These are phyloP conservation scores for Arctium minus DNA, from an alignment of 129 eudicot genomes.

Conservation along the genomic window DNA sequence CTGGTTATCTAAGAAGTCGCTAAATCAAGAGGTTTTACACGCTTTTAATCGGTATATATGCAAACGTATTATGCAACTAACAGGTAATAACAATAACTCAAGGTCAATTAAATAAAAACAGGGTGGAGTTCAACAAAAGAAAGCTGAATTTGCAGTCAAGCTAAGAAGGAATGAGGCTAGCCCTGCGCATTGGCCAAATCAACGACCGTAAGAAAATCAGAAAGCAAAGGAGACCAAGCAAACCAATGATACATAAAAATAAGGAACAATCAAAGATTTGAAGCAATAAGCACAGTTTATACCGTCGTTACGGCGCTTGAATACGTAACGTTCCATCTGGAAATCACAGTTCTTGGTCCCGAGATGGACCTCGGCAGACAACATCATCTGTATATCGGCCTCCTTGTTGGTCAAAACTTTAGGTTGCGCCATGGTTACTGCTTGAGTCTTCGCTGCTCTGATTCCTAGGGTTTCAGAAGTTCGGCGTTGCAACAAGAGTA, in stretches of 20 bases:
- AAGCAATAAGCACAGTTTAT: background rate
- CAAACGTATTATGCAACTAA: background rate
- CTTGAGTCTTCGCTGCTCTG: background rate
- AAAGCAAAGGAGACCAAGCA: background rate
- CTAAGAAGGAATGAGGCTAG: background rate
- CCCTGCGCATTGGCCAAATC: background rate
- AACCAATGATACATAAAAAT: background rate
- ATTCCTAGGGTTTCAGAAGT: slow-evolving; percentile 26
- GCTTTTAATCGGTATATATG: background rate
- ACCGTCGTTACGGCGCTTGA: slow-evolving; percentile 70
- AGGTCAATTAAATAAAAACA: background rate
- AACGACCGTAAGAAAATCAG: background rate
- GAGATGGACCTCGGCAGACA: slow-evolving; percentile 73
- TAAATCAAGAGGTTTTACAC: background rate
- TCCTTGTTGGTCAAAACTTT: slow-evolving; percentile 44
- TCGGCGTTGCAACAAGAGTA: slow-evolving; percentile 21
- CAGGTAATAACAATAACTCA: background rate
- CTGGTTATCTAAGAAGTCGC: background rate
- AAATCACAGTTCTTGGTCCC: slow-evolving; percentile 81
- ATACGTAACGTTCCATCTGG: slow-evolving; percentile 78
- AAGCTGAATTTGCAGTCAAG: background rate
- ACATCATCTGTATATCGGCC: slow-evolving; percentile 75
- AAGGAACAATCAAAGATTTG: background rate
- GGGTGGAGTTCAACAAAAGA: too few relatives aligned
- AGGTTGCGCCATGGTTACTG: slow-evolving; percentile 23